Base-by-base conservation (phyloP, 208 protist species). In the Wallacemonas sp. region DNA sequence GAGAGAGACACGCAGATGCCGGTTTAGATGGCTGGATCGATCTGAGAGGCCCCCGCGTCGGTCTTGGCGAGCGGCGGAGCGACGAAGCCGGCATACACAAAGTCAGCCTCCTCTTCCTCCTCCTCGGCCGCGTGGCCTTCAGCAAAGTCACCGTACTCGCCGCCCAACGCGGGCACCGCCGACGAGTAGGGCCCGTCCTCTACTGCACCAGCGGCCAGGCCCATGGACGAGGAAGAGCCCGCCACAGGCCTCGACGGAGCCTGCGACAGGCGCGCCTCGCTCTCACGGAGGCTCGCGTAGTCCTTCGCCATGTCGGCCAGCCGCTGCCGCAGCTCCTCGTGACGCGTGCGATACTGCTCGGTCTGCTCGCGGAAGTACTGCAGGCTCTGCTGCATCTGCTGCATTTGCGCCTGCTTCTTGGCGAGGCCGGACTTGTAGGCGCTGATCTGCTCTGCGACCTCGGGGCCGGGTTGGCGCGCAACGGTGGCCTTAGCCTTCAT, bases 381-480 rank as follows among this genome's bases (percentile, higher is more conserved):
- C 2, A 93, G 77, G 36, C 81, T 85, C 49, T 81, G 74, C 69
- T 88, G 74, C 87, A 95, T 93, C 62, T 84, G 79, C 72, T 93
- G 93, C 84, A 98, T 91, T 82, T 99, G 95, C 63, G 70, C 74
- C 44, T 82, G 84, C 81, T 97, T 97, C 75, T 98, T 97, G 25
- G 89, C 75, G 0, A 99, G 77, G 23, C 94, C 91, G 39, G 90
- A 72, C 68, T 98, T 93, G 55, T 98, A 98, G 57, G 97, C 75
- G 41, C 79, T 87, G 3, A 99, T 89, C 85, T 99, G 95, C 81
- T 98, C 95, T 22, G 96, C 92, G n/a, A 94, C 93, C 76, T 99
- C 97, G 2, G 96, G 96, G 18, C 96, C 96, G 2, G 97, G 97
- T 77, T 98, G 96, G 33, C 96, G 74, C 20, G 93, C 88, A 23